phyloP scores from a whole-genome alignment of 805 yeast genomes.

The Nakazawaea ishiwadae region DNA sequence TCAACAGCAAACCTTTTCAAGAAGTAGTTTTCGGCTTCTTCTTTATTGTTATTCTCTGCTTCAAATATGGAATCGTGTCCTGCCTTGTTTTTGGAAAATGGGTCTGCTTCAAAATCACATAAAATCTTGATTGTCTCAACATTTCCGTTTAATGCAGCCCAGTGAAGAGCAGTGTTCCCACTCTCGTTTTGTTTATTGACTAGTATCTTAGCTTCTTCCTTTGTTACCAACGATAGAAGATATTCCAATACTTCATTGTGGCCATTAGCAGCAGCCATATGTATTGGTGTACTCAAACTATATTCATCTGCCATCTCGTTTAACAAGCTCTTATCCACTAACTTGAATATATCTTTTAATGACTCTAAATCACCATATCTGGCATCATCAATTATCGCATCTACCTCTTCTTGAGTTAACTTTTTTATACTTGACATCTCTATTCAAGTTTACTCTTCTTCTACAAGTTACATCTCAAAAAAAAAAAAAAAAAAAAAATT shows the following conservation, averaged over 20 bases:
- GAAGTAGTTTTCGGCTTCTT: constrained; percentile 74
- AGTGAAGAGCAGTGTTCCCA: constrained; percentile 93
- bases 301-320: constrained; percentile 53
- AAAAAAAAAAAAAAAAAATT: too few relatives aligned
- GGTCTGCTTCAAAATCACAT: constrained; percentile 79
- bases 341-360: constrained; percentile 61
- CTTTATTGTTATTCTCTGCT: constrained; percentile 76
- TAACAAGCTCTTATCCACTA: constrained; percentile 33
- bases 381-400: constrained; percentile 75
- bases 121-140: constrained; percentile 62
- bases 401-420: constrained; percentile 72
- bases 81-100: constrained; percentile 66
- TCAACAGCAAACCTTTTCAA: constrained; percentile 68
- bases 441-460: too few relatives aligned
- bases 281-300: constrained; percentile 73
- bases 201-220: constrained; percentile 38
- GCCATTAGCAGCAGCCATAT: constrained; percentile 96
- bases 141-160: constrained; percentile 94
- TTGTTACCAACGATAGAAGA: constrained; percentile 44
- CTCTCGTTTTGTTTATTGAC: constrained; percentile 60
- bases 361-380: constrained; percentile 84
- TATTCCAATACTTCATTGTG: constrained; percentile 65
- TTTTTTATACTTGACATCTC: constrained; percentile 19
- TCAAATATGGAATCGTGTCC: constrained; percentile 85
- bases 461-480: too few relatives aligned